Percentiles rank a stretch among this genome's conserved stretches.
Conservation (phyloP, 1,284 basidiomycete species). For the Heterobasidion annosum region DNA sequence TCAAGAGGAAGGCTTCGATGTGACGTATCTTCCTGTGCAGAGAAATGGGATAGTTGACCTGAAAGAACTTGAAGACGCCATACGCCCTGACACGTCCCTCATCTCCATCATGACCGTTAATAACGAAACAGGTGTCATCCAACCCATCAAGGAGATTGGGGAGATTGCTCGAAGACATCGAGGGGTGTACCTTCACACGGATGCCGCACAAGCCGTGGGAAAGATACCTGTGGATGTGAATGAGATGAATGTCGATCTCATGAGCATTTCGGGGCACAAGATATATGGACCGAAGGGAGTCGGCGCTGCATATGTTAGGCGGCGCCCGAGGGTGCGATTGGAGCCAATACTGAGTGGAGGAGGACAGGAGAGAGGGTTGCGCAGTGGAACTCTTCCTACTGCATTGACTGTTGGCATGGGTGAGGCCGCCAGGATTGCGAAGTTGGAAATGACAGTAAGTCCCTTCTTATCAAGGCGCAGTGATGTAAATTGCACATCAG, state of each 20-base stretch:
- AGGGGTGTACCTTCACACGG: constrained; percentile 93
- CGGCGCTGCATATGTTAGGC: constrained; percentile 90
- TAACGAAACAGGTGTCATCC: constrained; percentile 99
- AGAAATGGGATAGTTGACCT: constrained; percentile 80
- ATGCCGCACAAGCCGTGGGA: constrained; percentile 94
- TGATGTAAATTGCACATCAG: constrained; percentile 42
- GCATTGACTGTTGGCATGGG: constrained; percentile 89
- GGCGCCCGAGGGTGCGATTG: constrained; percentile 87
- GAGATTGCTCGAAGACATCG: constrained; percentile 75
- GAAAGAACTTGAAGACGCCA: constrained; percentile 69
- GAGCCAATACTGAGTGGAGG: constrained; percentile 96
- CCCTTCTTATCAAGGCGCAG: constrained; percentile 12
- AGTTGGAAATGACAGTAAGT: constrained; percentile 88
- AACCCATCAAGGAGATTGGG: constrained; percentile 95
- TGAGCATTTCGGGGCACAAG: constrained; percentile 98
- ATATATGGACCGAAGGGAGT: constrained; percentile 98
- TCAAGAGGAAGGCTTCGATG: constrained; percentile 94
- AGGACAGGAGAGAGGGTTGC: constrained; percentile 93
- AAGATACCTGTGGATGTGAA: constrained; percentile 92
- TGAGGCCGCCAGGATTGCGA: constrained; percentile 90
- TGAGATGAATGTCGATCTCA: constrained; percentile 90
- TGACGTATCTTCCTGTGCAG: constrained; percentile 95
- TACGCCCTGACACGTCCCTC: constrained; percentile 81
- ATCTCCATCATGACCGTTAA: constrained; percentile 99
- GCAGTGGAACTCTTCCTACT: constrained; percentile 92